A percentile compares a stretch with the other conserved stretches of the same genome.
These are phyloP conservation scores for Bretschneidera sinensis DNA, from an alignment of 345 rosid genomes.

Conservation along the genomic window DNA sequence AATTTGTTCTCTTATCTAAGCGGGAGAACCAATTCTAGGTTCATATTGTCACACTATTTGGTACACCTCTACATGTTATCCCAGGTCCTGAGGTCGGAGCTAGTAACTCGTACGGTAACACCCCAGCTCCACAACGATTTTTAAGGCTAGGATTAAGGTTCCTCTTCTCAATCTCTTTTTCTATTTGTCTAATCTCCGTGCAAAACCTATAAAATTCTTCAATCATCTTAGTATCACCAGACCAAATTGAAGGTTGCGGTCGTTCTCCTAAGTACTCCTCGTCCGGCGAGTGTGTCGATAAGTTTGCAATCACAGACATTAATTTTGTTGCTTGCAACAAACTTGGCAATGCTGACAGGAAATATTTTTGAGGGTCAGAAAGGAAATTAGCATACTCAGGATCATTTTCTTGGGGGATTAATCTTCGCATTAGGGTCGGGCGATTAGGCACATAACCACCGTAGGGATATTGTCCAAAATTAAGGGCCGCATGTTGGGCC, in stretches of 20 bases:
- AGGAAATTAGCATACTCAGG: constrained; percentile 55
- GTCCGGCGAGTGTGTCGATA: constrained; percentile 92
- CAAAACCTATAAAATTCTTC: constrained; percentile 74
- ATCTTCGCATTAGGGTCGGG: constrained; percentile 79
- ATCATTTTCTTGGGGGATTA: constrained; percentile 74
- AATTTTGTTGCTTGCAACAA: constrained; percentile 76
- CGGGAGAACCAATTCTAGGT: no score
- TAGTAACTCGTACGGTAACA: constrained; percentile 83
- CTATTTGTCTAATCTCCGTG: constrained; percentile 61
- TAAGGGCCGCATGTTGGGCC: constrained; percentile 96
- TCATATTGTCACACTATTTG: constrained; percentile 90
- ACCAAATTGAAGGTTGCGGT: constrained; percentile 78
- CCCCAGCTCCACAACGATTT: constrained; percentile 94
- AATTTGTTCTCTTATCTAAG: no score
- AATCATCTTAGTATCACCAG: constrained; percentile 66
- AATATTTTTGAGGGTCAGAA: constrained; percentile 74
- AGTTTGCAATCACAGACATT: constrained; percentile 90
- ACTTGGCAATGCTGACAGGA: constrained; percentile 78
- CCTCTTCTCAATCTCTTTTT: constrained; percentile 80
- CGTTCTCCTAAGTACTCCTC: constrained; percentile 96
- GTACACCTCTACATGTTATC: constrained; percentile 95
- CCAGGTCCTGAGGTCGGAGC: constrained; percentile 92
- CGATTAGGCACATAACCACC: constrained; percentile 91
- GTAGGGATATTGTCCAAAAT: constrained; percentile 93
- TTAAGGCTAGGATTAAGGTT: constrained; percentile 52